Percentiles rank a stretch among this genome's conserved stretches.
phyloP scores from a whole-genome alignment of 2,329 filamentous ascomycete species.

The Fusarium nygamai region DNA sequence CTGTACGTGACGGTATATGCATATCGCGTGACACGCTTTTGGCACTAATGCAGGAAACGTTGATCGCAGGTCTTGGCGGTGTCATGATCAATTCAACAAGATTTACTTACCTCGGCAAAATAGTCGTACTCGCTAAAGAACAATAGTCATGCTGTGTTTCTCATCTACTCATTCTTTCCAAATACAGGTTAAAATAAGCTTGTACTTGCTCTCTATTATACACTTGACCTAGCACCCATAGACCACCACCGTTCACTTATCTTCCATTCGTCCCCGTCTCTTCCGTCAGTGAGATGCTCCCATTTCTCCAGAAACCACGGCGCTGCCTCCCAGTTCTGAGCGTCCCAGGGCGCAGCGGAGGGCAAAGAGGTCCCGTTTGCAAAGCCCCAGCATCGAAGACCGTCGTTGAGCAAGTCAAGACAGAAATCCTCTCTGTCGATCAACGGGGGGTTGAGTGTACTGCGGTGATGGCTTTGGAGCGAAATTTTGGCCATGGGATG shows the following conservation, averaged over 20 bases:
- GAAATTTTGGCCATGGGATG: not conserved
- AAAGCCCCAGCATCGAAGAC: not conserved
- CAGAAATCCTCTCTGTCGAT: not conserved
- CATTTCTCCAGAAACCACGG: not conserved
- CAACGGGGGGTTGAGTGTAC: not conserved
- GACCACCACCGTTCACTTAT: not conserved
- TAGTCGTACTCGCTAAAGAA: not conserved
- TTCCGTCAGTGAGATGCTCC: not conserved
- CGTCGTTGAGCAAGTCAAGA: not conserved
- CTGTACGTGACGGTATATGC: not conserved
- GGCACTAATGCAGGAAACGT: not conserved
- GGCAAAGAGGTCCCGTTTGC: not conserved
- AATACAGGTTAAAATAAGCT: not conserved
- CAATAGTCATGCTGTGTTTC: not conserved
- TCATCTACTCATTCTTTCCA: not conserved
- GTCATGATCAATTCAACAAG: not conserved
- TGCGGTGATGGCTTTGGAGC: not conserved
- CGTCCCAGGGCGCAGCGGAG: not conserved
- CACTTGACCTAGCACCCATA: not conserved
- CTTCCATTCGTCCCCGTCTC: not conserved
- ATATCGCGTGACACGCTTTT: not conserved
- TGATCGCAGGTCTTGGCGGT: not conserved
- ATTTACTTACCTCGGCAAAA: not conserved
- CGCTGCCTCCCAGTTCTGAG: not conserved
- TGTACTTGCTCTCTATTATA: not conserved